phyloP scores from a whole-genome alignment of 1,139 yeast genomes.

The Blastobotrys arbuscula region DNA sequence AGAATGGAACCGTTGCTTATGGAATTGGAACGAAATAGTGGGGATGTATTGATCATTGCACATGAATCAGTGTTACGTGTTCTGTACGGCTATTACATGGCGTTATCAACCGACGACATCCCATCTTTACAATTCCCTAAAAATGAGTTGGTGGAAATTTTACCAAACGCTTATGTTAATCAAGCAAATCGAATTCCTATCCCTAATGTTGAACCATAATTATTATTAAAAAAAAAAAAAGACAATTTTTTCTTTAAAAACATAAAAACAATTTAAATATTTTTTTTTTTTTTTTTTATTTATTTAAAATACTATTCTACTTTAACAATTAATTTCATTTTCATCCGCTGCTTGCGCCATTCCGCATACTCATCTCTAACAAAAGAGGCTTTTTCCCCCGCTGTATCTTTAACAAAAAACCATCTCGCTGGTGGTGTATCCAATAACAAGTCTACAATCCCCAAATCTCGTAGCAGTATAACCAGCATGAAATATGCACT shows the following conservation, averaged over 20 bases:
- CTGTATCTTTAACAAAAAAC: slow-evolving; percentile 36
- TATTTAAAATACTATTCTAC: slow-evolving; percentile 21
- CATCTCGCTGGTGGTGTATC: slow-evolving; percentile 31
- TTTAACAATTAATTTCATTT: slow-evolving; percentile 28
- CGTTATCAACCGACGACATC: slow-evolving; percentile 79
- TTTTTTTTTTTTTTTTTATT: not conserved
- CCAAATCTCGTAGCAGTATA: slow-evolving; percentile 37
- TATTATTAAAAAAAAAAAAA: slow-evolving; percentile 2
- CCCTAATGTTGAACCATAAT: slow-evolving; percentile 25
- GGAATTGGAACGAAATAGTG: slow-evolving; percentile 88
- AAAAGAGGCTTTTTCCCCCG: slow-evolving; percentile 30
- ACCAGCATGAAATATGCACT: slow-evolving; percentile 50
- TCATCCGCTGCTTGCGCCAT: slow-evolving; percentile 30
- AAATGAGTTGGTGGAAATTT: slow-evolving; percentile 78
- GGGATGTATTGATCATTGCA: slow-evolving; percentile 84
- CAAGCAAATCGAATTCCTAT: slow-evolving; percentile 53
- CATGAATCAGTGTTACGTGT: slow-evolving; percentile 88
- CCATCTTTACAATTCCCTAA: slow-evolving; percentile 73
- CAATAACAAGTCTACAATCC: slow-evolving; percentile 33
- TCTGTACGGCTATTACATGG: slow-evolving; percentile 90
- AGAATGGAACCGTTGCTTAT: slow-evolving; percentile 87
- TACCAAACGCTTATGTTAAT: slow-evolving; percentile 83
- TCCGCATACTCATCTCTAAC: slow-evolving; percentile 32
- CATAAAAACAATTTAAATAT: not conserved
- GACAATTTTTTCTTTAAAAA: not conserved